A percentile compares a stretch with the other conserved stretches of the same genome.
These are phyloP conservation scores for Nemania bipapillata DNA, from an alignment of 2,329 filamentous ascomycete species.

Conservation along the genomic window DNA sequence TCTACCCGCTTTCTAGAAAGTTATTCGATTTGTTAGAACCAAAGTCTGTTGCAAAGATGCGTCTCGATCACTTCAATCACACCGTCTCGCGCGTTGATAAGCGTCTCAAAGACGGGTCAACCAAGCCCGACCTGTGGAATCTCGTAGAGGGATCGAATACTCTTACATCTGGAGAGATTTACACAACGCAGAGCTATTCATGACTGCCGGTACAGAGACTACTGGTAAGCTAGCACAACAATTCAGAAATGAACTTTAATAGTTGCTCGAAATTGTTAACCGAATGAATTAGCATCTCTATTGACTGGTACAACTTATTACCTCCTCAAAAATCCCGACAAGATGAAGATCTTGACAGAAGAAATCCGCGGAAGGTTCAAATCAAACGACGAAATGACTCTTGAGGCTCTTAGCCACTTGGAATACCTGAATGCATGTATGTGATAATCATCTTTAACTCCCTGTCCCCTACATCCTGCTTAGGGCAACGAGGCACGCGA, in stretches of 20 bases:
- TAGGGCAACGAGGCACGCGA: too few species aligned
- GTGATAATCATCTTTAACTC: neutral
- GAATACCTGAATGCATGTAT: constrained; percentile 46
- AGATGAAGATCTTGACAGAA: constrained; percentile 26
- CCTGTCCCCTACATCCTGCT: too few species aligned
- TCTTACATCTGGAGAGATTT: constrained; percentile 38
- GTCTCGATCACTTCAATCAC: constrained; percentile 35
- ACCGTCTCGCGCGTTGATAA: constrained; percentile 34
- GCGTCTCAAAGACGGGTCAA: constrained; percentile 27
- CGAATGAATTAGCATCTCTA: constrained; percentile 34
- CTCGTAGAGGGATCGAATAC: constrained; percentile 39
- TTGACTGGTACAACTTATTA: constrained; percentile 35
- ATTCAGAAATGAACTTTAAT: neutral
- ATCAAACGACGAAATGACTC: constrained; percentile 45
- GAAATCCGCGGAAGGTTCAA: constrained; percentile 35
- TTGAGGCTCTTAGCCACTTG: constrained; percentile 41
- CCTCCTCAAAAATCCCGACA: constrained; percentile 32
- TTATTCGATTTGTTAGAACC: constrained; percentile 31
- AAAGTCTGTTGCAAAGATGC: constrained; percentile 30
- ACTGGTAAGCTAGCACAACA: constrained; percentile 24
- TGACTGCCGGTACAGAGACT: constrained; percentile 41
- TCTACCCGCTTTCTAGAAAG: constrained; percentile 26
- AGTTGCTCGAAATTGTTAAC: constrained; percentile 17
- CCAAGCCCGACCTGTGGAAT: constrained; percentile 47
- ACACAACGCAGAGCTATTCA: constrained; percentile 42